Conservation (phyloP, 2,329 filamentous ascomycete genomes). For the Botrytis elliptica region DNA sequence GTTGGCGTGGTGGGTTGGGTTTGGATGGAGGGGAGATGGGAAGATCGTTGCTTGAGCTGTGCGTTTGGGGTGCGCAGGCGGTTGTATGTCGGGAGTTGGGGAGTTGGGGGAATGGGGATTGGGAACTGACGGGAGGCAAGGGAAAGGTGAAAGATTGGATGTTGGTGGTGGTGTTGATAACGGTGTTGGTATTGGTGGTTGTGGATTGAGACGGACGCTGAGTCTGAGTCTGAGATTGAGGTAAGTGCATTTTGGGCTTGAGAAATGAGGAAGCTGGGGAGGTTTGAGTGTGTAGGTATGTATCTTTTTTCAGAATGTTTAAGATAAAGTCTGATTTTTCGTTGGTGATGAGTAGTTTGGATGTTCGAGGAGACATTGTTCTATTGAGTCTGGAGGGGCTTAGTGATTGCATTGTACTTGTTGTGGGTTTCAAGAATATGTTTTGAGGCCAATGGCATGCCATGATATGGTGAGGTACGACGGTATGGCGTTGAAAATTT, state of each 20-base stretch:
- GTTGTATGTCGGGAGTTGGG: background rate
- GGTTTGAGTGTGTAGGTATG: background rate
- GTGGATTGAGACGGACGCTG: background rate
- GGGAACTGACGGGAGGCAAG: background rate
- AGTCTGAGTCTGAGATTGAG: background rate
- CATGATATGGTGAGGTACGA: background rate
- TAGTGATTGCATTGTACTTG: background rate
- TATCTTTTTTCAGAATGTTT: background rate
- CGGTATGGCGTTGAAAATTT: background rate
- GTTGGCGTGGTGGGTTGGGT: background rate
- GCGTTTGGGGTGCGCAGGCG: background rate
- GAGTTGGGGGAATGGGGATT: background rate
- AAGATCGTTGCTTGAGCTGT: constrained; percentile 18
- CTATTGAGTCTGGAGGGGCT: background rate
- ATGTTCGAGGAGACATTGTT: background rate
- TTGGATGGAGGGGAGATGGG: background rate
- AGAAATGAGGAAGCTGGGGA: background rate
- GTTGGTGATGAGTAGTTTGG: background rate
- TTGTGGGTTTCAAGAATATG: background rate
- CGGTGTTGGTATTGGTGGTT: background rate
- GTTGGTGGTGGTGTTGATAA: background rate
- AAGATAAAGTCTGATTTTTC: background rate
- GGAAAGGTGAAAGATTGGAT: background rate
- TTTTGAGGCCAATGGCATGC: background rate
- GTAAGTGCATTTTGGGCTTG: background rate